phyloP scores from a whole-genome alignment of 2,329 filamentous ascomycete genomes.

The Trichoderma sp. region DNA sequence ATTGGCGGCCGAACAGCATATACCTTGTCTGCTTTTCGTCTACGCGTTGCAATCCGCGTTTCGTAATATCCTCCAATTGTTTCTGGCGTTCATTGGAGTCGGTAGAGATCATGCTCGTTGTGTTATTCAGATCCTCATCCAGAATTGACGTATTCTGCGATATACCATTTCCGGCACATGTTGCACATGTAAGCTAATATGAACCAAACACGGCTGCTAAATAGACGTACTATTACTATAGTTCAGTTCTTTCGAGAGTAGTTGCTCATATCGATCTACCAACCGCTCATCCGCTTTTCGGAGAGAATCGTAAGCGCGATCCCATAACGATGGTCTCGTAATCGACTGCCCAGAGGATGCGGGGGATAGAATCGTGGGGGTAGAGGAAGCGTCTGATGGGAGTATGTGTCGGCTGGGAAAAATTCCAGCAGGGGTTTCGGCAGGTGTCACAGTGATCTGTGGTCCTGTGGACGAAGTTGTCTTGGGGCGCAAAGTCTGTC shows the following conservation, averaged over 20 bases:
- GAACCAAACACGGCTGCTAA: neutral
- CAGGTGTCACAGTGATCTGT: neutral
- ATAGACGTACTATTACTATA: neutral
- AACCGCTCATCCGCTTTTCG: neutral
- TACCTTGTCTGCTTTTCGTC: neutral
- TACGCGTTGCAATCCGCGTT: neutral
- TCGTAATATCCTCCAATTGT: neutral
- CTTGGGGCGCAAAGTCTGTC: neutral
- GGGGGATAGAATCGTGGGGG: neutral
- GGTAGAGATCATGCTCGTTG: neutral
- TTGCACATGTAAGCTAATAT: neutral
- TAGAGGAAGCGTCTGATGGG: neutral
- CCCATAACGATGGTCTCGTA: neutral
- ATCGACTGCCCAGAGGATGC: neutral
- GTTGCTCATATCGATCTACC: neutral
- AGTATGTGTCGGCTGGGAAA: too few species aligned
- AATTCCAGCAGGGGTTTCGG: neutral
- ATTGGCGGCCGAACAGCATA: neutral
- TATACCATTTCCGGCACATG: neutral
- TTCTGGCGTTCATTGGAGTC: neutral
- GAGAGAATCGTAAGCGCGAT: neutral
- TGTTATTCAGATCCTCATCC: neutral
- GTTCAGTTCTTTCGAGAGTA: neutral
- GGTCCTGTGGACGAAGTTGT: neutral
- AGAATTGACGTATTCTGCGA: neutral